Evolutionary conservation across 345 rosid species (phyloP).

Genomic region (Euphorbia tirucalli): DNA sequence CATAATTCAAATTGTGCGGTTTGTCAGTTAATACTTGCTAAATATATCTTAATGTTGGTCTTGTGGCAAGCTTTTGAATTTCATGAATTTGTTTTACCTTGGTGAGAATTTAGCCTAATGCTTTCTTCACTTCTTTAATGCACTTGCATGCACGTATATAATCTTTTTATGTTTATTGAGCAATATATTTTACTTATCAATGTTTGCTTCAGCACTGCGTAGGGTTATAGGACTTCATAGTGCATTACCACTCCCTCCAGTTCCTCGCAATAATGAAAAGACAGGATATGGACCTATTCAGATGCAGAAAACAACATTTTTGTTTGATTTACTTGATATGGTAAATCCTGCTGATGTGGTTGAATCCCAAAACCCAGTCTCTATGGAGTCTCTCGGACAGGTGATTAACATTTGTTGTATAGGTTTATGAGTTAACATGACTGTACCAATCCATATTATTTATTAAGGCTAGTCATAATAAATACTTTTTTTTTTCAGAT

Average conservation of each 20-base stretch:
- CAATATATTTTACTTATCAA: too few relatives aligned
- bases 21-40: neutral
- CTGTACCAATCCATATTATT: neutral
- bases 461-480: constrained; percentile 16
- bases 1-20: neutral
- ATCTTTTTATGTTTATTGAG: too few relatives aligned
- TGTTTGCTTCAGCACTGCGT: constrained; percentile 53
- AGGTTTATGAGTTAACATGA: constrained; percentile 1
- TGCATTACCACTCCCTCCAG: constrained; percentile 42
- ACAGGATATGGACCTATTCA: constrained; percentile 61
- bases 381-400: constrained; percentile 88
- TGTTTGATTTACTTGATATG: constrained; percentile 50
- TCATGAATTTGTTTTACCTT: neutral
- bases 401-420: constrained; percentile 31
- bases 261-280: constrained; percentile 45
- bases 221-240: constrained; percentile 53
- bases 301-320: constrained; percentile 48
- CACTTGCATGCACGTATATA: too few relatives aligned
- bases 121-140: too few relatives aligned
- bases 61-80: neutral
- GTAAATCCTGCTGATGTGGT: constrained; percentile 43
- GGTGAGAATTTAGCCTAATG: neutral
- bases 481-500: constrained; percentile 49
- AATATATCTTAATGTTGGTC: neutral
- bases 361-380: constrained; percentile 50